phyloP scores from a whole-genome alignment of 202 grass and related monocot species.

The Carex arenaria region DNA sequence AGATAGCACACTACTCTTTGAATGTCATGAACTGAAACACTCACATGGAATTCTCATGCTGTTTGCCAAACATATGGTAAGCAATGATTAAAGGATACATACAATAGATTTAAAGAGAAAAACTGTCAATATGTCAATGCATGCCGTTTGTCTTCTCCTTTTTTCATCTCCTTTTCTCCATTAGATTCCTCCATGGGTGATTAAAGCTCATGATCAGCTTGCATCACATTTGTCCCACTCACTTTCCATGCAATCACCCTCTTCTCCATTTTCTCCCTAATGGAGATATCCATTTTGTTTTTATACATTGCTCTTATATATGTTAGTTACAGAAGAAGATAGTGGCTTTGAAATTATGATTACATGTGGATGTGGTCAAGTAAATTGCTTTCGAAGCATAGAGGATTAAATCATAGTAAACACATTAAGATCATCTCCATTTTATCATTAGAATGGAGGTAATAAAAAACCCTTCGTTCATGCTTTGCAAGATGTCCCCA shows the following conservation, averaged over 20 bases:
- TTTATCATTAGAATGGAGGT: neutral
- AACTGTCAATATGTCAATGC: conserved; percentile 31
- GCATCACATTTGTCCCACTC: conserved; percentile 33
- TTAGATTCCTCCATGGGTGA: conserved; percentile 29
- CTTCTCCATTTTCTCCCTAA: neutral
- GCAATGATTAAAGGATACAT: conserved; percentile 26
- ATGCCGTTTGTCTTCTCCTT: conserved; percentile 18
- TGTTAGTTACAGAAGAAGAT: neutral
- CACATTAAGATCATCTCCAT: neutral
- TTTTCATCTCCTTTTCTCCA: conserved; percentile 21
- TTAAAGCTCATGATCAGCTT: conserved; percentile 30
- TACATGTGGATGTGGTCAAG: neutral
- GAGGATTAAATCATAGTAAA: neutral
- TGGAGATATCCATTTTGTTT: neutral
- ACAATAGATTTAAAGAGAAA: conserved; percentile 26
- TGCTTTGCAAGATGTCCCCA: conserved; percentile 12
- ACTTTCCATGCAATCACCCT: neutral
- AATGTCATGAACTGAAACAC: conserved; percentile 12
- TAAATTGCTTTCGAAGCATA: neutral
- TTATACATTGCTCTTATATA: neutral
- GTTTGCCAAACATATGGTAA: conserved; percentile 22
- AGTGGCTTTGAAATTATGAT: neutral
- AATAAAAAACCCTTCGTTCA: neutral
- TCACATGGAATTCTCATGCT: conserved; percentile 25
- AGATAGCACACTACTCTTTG: neutral